Conservation (phyloP, 306 rosid genomes). For the Abrus pulchellus region DNA sequence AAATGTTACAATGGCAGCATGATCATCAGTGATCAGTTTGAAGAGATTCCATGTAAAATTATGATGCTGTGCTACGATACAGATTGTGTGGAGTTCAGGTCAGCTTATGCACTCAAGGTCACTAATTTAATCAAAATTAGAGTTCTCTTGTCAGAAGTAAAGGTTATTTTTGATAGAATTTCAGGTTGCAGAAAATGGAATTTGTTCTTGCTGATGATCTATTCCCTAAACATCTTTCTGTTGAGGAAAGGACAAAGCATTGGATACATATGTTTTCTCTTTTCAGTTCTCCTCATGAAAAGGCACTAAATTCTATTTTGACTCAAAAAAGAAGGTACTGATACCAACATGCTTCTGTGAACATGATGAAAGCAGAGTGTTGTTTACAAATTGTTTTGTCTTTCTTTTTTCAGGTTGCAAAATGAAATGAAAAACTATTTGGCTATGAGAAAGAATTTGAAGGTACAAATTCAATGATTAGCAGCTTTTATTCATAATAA, state of each 20-base stretch:
- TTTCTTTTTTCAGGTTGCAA: slow-evolving; percentile 75
- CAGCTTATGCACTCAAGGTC: slow-evolving; percentile 47
- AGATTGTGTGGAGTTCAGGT: slow-evolving; percentile 94
- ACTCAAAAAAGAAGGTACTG: slow-evolving; percentile 84
- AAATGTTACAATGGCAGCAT: slow-evolving; percentile 76
- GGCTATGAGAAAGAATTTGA: slow-evolving; percentile 62
- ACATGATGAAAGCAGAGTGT: slow-evolving; percentile 26
- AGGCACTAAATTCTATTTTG: slow-evolving; percentile 74
- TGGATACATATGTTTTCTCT: slow-evolving; percentile 89
- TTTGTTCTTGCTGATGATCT: slow-evolving; percentile 77
- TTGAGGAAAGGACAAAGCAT: slow-evolving; percentile 81
- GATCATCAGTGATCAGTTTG: slow-evolving; percentile 66
- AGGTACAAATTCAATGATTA: slow-evolving; percentile 67
- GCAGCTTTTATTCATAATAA: slow-evolving; percentile 31
- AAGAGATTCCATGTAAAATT: slow-evolving; percentile 86
- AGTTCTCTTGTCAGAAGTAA: slow-evolving; percentile 37
- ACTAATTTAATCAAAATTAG: slow-evolving; percentile 45
- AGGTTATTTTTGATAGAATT: slow-evolving; percentile 27
- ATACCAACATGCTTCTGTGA: slow-evolving; percentile 32
- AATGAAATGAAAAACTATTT: slow-evolving; percentile 77
- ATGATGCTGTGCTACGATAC: slow-evolving; percentile 92
- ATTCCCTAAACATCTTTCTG: slow-evolving; percentile 70
- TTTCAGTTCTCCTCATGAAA: slow-evolving; percentile 70
- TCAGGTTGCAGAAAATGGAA: slow-evolving; percentile 86
- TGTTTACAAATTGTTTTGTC: slow-evolving; percentile 41